These are phyloP conservation scores for Hyphopichia wangnamkhiaoensis DNA, from an alignment of 1,139 yeast species.

Conservation along the genomic window DNA sequence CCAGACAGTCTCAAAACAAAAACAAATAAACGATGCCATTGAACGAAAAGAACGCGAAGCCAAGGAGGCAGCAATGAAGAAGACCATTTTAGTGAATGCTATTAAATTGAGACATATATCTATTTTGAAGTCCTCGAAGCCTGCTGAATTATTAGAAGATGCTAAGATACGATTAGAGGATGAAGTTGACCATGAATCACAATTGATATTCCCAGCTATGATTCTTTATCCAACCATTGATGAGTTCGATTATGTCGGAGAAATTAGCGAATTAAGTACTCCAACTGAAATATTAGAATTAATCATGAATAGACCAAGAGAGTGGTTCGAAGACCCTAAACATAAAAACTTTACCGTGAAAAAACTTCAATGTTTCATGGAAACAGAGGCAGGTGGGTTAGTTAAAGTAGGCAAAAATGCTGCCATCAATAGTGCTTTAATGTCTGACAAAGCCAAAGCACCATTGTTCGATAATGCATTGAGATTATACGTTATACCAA, in stretches of 20 bases:
- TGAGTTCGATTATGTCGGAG: conserved; percentile 80
- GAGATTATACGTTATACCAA: conserved; percentile 80
- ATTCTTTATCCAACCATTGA: conserved; percentile 81
- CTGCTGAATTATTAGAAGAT: conserved; percentile 50
- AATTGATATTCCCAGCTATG: conserved; percentile 76
- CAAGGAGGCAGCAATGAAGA: conserved; percentile 30
- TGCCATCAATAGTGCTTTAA: conserved; percentile 62
- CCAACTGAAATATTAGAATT: conserved; percentile 58
- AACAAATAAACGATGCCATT: conserved; percentile 31
- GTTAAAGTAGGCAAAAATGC: conserved; percentile 83
- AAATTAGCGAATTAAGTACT: conserved; percentile 68
- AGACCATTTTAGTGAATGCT: conserved; percentile 50
- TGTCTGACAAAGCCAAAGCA: conserved; percentile 61
- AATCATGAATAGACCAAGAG: conserved; percentile 63
- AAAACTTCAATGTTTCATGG: conserved; percentile 74
- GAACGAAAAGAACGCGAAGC: conserved; percentile 33
- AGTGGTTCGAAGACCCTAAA: conserved; percentile 68
- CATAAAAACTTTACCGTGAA: conserved; percentile 60
- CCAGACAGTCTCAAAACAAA: conserved; percentile 42
- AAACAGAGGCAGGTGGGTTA: conserved; percentile 80
- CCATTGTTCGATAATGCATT: conserved; percentile 80
- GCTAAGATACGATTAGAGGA: conserved; percentile 63
- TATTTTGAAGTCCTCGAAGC: conserved; percentile 49
- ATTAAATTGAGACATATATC: conserved; percentile 55
- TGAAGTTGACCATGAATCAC: conserved; percentile 72